These are phyloP conservation scores for Aspergillaceae sp. DNA, from an alignment of 2,329 filamentous ascomycete species.

Conservation along the genomic window DNA sequence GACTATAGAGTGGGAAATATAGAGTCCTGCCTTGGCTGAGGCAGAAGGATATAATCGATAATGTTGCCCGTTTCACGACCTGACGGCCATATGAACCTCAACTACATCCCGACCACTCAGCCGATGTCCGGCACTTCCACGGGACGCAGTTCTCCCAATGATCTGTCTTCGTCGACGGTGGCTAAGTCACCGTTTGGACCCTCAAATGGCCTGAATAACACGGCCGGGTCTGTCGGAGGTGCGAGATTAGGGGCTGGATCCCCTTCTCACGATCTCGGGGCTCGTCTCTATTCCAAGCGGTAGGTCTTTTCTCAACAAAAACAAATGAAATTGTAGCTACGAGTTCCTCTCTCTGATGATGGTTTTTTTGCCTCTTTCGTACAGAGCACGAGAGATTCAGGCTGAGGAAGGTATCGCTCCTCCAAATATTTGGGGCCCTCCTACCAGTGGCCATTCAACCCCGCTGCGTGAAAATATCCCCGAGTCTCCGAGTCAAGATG, in stretches of 20 bases:
- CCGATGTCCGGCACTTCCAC: conserved; percentile 71
- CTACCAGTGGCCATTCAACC: conserved; percentile 91
- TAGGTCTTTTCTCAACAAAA: conserved; percentile 41
- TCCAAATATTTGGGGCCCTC: conserved; percentile 79
- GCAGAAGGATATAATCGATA: conserved; percentile 60
- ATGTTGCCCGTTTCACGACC: conserved; percentile 77
- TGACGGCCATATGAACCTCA: conserved; percentile 73
- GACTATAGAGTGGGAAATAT: conserved; percentile 7
- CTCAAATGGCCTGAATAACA: conserved; percentile 51
- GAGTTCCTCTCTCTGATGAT: neutral
- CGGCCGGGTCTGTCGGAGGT: conserved; percentile 44
- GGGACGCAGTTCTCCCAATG: conserved; percentile 70
- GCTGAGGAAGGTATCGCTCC: conserved; percentile 77
- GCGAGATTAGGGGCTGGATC: conserved; percentile 81
- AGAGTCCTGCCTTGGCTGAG: conserved; percentile 11
- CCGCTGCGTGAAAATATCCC: conserved; percentile 95
- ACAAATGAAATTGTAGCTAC: neutral
- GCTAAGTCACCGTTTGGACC: conserved; percentile 67
- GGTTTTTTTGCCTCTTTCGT: neutral
- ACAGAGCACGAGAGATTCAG: conserved; percentile 88
- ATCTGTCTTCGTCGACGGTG: conserved; percentile 55
- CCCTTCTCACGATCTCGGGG: conserved; percentile 84
- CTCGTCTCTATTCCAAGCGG: conserved; percentile 84
- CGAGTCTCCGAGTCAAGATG: conserved; percentile 85
- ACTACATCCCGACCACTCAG: conserved; percentile 63